Evolutionary conservation across 148 eudicot genomes (phyloP).

Genomic region (Polygonum maritimum): DNA sequence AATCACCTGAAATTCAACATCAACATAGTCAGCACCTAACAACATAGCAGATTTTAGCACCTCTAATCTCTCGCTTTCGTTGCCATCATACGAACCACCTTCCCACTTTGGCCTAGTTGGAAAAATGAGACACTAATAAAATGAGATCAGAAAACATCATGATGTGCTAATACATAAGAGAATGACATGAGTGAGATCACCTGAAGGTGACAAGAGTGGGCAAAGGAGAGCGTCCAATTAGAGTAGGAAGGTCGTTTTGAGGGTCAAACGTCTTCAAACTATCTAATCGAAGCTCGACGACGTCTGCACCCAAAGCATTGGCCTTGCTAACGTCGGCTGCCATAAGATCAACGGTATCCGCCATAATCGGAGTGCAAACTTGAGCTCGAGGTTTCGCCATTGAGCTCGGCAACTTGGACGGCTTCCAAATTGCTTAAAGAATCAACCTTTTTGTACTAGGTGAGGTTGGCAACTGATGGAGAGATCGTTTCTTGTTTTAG

Average conservation of each 20-base stretch:
- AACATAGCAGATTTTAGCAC: constrained; percentile 53
- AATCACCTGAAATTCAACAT: constrained; percentile 52
- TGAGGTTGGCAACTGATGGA: not conserved
- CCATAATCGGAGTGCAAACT: constrained; percentile 65
- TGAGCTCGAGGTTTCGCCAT: constrained; percentile 32
- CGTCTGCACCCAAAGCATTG: constrained; percentile 55
- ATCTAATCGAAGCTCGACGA: constrained; percentile 76
- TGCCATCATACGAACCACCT: constrained; percentile 69
- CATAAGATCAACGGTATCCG: constrained; percentile 48
- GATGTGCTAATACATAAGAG: not conserved
- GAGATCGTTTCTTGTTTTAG: not conserved
- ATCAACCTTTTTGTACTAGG: not conserved
- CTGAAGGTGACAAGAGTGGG: constrained; percentile 80
- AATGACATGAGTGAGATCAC: constrained; percentile 39
- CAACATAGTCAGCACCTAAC: constrained; percentile 70
- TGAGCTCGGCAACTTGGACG: not conserved
- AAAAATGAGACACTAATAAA: constrained; percentile 7
- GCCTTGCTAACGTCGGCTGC: constrained; percentile 35
- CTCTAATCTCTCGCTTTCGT: constrained; percentile 38
- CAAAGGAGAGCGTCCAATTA: constrained; percentile 43
- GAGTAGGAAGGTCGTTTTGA: constrained; percentile 24
- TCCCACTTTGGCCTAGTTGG: constrained; percentile 60
- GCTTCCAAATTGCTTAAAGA: not conserved
- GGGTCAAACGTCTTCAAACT: constrained; percentile 47
- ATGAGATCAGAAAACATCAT: constrained; percentile 16